Conservation (phyloP, 2,329 filamentous ascomycete genomes). For the Cladosporium phlei region DNA sequence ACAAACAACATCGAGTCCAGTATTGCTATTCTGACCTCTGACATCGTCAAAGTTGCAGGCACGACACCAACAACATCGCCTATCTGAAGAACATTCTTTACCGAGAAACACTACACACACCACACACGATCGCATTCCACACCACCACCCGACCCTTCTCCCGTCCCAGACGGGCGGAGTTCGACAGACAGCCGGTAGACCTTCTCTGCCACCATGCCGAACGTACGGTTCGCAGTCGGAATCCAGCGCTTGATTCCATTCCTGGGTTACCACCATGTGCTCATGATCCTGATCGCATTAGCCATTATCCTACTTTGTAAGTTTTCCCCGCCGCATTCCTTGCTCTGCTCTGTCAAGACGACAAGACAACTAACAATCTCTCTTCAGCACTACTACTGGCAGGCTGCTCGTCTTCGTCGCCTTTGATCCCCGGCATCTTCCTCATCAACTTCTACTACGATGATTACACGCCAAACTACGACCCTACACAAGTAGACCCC, state of each 20-base stretch:
- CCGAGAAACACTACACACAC: conserved; percentile 4
- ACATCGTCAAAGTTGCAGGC: conserved; percentile 5
- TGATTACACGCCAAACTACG: conserved; percentile 73
- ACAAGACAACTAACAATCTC: neutral
- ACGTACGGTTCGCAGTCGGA: conserved; percentile 47
- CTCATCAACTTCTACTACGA: conserved; percentile 97
- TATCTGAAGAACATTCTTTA: conserved; percentile 9
- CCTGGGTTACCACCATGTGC: conserved; percentile 72
- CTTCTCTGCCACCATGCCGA: conserved; percentile 41
- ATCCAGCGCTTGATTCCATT: conserved; percentile 56
- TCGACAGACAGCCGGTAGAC: conserved; percentile 31
- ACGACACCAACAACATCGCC: conserved; percentile 10
- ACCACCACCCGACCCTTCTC: conserved; percentile 4
- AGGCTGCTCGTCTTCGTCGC: conserved; percentile 94
- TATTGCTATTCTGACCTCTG: conserved; percentile 5
- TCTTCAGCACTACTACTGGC: conserved; percentile 76
- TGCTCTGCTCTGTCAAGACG: too few species aligned
- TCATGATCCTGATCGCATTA: conserved; percentile 95
- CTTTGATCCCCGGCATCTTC: conserved; percentile 92
- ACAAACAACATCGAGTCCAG: too few species aligned
- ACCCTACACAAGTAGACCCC: conserved; percentile 85
- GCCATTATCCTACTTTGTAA: conserved; percentile 91
- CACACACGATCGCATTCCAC: conserved; percentile 9
- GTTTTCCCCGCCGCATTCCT: too few species aligned
- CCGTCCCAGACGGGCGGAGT: conserved; percentile 15